Base-by-base conservation (phyloP, 768 basidiomycete genomes). In the Leucosporidium scottii region DNA sequence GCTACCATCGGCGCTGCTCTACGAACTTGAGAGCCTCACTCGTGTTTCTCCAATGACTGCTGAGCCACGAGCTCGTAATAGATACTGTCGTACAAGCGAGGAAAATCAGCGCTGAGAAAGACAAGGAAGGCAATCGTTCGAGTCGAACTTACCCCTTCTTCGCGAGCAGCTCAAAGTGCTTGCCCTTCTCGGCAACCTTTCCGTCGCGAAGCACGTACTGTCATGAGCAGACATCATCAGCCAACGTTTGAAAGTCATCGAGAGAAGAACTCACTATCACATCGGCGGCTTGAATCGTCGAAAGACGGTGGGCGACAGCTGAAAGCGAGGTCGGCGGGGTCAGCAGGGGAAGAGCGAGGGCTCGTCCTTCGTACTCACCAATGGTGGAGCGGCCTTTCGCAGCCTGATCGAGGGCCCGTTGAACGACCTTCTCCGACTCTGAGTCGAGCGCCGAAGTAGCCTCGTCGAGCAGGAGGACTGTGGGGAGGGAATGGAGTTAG, bases 341-440 rank as follows among this genome's bases (percentile, higher is more conserved):
- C 25, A 54, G 15, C 15, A 34, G n/a, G n/a, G n/a, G n/a, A n/a
- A n/a, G n/a, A n/a, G n/a, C n/a, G n/a, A n/a, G n/a, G n/a, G n/a
- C n/a, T n/a, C n/a, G n/a, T n/a, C n/a, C n/a, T n/a, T n/a, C n/a
- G 30, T 2, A 15, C 39, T 8, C 36, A 23, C 93, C 75, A 62
- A 68, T 77, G 62, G 93, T 96, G 10, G 93, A 94, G 65, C 94
- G 84, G 50, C 93, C 93, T 79, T 86, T 89, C 3, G 92, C 87
- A 9, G 93, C 96, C 75, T 86, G 84, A 78, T 98, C 96, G 34
- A 98, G 83, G 5, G 96, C 96, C 8, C 85, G 87, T 75, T 98
- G 94, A 13, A 99, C 96, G 60, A 98, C 87, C 78, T 90, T 91
- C 79, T 96, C 93, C 27, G 89, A 91, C 74, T 86, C 87, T 13